Evolutionary conservation across 768 basidiomycete species (phyloP), one percentile per base, ranked within the genome.

Genomic region (Termitomyces sp.): DNA sequence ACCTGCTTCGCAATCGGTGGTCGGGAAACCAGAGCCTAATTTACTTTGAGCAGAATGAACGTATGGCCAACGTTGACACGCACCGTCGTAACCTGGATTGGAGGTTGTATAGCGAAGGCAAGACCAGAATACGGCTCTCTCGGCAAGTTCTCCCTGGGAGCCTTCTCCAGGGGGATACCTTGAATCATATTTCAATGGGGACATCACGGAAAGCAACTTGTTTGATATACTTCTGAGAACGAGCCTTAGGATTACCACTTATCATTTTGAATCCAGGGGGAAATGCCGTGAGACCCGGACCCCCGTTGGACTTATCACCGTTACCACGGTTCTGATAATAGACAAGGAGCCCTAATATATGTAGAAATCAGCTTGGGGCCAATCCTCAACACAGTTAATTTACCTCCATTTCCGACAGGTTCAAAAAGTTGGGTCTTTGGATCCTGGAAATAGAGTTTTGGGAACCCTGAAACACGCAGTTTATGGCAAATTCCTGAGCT

Each of bases 261-360:
- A 80, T 59, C 76, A 77, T 77, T 56, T 67, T 71, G 58, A 78
- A 69, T 20, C 76, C 75, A 32, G 74, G 64, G 5, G 77, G 77
- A 60, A 78, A 78, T 1, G 77, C 74, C 50, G 72, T 74, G 44
- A 77, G 64, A 14, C 75, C 76, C 2, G 69, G 46, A 2, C 76
- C 76, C 26, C 76, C 76, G 59, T 77, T 76, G 4, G 59, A 59
- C 4, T 59, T 62, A 51, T 76, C 76, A 1, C 67, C 72, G 48
- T 69, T 59, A 5, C 76, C 76, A 46, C 76, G 69, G 55, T 76
- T 76, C 58, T 74, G 71, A 55, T 78, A 78, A 55, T 78, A 78
- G 3, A 77, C 69, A 26, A 75, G 62, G 4, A 77, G 68, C 13
- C 73, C 74, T 75, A 29, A 8, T 36, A 29, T 5, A 27, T n/a